Conservation (phyloP, 257 asterid species). For the Echites panduratus region DNA sequence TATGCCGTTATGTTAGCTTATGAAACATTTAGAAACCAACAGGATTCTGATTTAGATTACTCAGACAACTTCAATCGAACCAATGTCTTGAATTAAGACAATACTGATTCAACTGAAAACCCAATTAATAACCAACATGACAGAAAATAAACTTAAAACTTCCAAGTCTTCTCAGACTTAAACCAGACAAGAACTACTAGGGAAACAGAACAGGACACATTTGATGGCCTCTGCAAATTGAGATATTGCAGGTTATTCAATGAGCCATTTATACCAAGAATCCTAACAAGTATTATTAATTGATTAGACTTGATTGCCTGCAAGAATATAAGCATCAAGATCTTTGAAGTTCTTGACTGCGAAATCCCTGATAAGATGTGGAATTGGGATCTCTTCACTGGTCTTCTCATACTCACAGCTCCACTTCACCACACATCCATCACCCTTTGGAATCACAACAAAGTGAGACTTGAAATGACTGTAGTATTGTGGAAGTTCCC, state of each 20-base stretch:
- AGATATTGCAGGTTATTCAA: conserved; percentile 14
- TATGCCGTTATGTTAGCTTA: too few relatives aligned
- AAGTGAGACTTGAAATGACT: conserved; percentile 48
- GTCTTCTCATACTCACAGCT: conserved; percentile 58
- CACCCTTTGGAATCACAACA: conserved; percentile 34
- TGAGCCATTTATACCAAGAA: conserved; percentile 2
- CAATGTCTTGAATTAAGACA: neutral
- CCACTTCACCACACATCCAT: conserved; percentile 63
- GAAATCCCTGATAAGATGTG: conserved; percentile 58
- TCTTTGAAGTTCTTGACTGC: conserved; percentile 61
- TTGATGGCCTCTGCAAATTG: neutral
- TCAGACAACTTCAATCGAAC: neutral
- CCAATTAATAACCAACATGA: neutral
- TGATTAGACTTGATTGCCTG: conserved; percentile 1
- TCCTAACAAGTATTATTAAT: neutral
- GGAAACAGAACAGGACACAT: neutral
- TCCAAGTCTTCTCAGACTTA: too few relatives aligned
- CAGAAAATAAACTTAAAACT: neutral
- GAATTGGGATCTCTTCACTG: conserved; percentile 51
- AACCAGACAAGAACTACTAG: neutral
- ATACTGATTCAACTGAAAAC: neutral
- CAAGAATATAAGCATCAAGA: conserved; percentile 57
- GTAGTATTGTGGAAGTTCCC: conserved; percentile 63
- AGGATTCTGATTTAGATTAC: neutral
- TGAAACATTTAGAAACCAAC: too few relatives aligned